phyloP scores from a whole-genome alignment of 75 land plant genomes.

The Chamaecyparis obtusa region DNA sequence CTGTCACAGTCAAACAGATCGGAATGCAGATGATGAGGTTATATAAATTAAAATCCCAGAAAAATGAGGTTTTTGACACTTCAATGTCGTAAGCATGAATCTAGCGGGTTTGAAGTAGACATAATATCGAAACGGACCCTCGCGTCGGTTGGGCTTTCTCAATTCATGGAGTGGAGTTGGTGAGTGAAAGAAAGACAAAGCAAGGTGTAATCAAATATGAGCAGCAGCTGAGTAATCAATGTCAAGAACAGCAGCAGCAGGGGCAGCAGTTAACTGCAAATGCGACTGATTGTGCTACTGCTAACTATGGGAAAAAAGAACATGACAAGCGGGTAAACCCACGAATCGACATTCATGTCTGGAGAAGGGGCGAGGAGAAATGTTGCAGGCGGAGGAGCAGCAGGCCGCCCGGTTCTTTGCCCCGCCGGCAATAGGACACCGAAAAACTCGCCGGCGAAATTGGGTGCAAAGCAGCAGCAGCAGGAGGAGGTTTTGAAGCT shows the following conservation, averaged over 20 bases:
- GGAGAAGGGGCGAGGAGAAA: neutral
- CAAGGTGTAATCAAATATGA: neutral
- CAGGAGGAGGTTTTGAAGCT: neutral
- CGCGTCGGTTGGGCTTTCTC: neutral
- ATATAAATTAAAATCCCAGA: too few relatives aligned
- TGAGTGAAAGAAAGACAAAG: neutral
- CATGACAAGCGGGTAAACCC: neutral
- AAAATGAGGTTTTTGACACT: neutral
- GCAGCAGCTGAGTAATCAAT: neutral
- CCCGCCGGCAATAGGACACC: slow-evolving; percentile 9
- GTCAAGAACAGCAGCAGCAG: neutral
- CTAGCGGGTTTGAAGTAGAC: neutral
- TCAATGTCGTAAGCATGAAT: neutral
- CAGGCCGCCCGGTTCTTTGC: slow-evolving; percentile 2
- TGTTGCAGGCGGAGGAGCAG: neutral
- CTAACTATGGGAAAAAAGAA: neutral
- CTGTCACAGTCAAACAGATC: neutral
- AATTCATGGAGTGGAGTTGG: neutral
- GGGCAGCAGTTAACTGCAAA: neutral
- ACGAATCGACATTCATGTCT: neutral
- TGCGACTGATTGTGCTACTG: neutral
- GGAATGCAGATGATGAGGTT: neutral
- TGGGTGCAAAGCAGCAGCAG: slow-evolving; percentile 3
- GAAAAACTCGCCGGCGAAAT: neutral
- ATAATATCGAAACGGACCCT: neutral